A percentile compares a stretch with the other conserved stretches of the same genome.
Evolutionary conservation across 2,329 filamentous ascomycete genomes (phyloP).

Genomic region (Hymenoscyphus repandus): DNA sequence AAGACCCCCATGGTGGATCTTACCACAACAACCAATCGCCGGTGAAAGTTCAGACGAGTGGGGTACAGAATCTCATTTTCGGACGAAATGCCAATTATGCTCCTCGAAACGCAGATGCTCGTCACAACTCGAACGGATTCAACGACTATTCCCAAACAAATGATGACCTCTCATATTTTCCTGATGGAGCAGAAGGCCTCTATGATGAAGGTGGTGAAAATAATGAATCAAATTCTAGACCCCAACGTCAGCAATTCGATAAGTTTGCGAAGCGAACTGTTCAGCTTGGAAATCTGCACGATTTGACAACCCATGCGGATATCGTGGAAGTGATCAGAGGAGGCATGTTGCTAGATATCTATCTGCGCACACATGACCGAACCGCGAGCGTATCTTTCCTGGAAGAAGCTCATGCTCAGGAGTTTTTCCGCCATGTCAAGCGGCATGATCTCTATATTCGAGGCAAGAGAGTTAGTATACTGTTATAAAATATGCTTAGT

Average conservation of each 20-base stretch:
- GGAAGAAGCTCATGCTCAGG: slow-evolving; percentile 53
- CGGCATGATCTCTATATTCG: slow-evolving; percentile 64
- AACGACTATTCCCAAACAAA: slow-evolving; percentile 16
- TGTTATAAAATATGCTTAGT: background rate
- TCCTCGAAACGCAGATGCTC: slow-evolving; percentile 13
- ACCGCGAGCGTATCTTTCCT: slow-evolving; percentile 66
- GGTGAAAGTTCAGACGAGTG: slow-evolving; percentile 13
- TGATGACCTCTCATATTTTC: slow-evolving; percentile 18
- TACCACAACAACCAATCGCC: slow-evolving; percentile 12
- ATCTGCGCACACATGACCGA: slow-evolving; percentile 53
- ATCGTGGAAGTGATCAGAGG: slow-evolving; percentile 61
- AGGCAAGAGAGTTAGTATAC: slow-evolving; percentile 55
- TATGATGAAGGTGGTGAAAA: slow-evolving; percentile 22
- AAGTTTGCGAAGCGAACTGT: slow-evolving; percentile 49
- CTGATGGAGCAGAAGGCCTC: slow-evolving; percentile 16
- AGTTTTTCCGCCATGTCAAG: slow-evolving; percentile 61
- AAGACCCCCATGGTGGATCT: slow-evolving; percentile 13
- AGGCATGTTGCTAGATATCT: slow-evolving; percentile 65
- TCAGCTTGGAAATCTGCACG: slow-evolving; percentile 55
- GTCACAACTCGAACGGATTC: slow-evolving; percentile 16
- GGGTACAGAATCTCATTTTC: slow-evolving; percentile 23
- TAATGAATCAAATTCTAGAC: slow-evolving; percentile 18
- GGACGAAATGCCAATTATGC: slow-evolving; percentile 23
- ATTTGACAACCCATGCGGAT: slow-evolving; percentile 59
- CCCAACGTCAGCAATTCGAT: slow-evolving; percentile 21